Conservation (phyloP, 495 filamentous ascomycete genomes). For the Aspergillus haitiensis region DNA sequence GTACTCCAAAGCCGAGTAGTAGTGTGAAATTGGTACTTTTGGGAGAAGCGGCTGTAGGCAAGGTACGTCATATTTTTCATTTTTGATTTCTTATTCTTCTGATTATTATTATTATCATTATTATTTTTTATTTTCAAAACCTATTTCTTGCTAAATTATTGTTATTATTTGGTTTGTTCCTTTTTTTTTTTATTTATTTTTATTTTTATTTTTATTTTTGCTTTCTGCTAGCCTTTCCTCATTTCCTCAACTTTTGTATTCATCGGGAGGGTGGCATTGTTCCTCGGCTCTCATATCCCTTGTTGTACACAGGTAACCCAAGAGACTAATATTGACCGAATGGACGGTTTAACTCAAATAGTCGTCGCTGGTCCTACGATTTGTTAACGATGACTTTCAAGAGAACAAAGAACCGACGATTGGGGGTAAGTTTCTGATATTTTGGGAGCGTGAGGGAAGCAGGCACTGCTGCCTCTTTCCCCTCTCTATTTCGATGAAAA, state of each 20-base stretch:
- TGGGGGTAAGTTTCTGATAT: constrained; percentile 66
- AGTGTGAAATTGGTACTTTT: constrained; percentile 98
- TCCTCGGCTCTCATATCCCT: constrained; percentile 14
- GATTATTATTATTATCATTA: too few species aligned
- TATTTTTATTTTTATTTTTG: too few species aligned
- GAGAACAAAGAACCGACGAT: constrained; percentile 99
- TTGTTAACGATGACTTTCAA: constrained; percentile 99
- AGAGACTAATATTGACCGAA: constrained; percentile 25
- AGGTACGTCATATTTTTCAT: constrained; percentile 58
- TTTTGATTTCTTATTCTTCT: too few species aligned
- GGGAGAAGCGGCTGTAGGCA: constrained; percentile 96
- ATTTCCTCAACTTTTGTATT: neutral
- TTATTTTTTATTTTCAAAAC: too few species aligned
- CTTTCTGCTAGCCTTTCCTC: neutral
- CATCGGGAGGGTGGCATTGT: constrained; percentile 4
- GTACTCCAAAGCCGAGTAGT: constrained; percentile 90
- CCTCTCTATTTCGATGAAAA: neutral
- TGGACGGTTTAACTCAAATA: constrained; percentile 35
- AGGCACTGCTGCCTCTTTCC: constrained; percentile 4
- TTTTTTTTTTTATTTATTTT: neutral
- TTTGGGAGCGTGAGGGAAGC: constrained; percentile 4
- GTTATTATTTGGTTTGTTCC: neutral
- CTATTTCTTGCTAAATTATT: neutral
- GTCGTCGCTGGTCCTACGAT: constrained; percentile 96
- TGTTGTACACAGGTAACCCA: constrained; percentile 27